Conservation (phyloP, 2,329 filamentous ascomycete genomes). For the Aspergillus alliaceus region DNA sequence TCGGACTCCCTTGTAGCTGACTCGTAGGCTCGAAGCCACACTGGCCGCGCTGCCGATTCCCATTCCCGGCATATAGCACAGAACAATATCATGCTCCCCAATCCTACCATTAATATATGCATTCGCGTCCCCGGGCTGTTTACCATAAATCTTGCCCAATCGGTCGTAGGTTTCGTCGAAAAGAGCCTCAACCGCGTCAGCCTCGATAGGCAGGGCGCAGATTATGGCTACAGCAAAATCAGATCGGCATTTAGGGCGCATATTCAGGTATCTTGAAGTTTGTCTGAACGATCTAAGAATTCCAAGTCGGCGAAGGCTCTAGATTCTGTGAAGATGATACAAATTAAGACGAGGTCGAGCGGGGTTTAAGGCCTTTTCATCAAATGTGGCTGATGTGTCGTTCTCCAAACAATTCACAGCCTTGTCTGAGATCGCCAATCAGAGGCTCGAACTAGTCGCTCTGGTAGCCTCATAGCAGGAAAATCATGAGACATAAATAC, state of each 20-base stretch:
- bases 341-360: too few species aligned
- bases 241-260: background rate
- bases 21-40: slow-evolving; percentile 1
- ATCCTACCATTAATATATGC: slow-evolving; percentile 19
- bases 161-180: slow-evolving; percentile 15
- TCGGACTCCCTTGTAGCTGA: slow-evolving; percentile 10
- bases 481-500: too few species aligned
- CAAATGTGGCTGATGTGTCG: too few species aligned
- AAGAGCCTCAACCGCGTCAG: slow-evolving; percentile 11
- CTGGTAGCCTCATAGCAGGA: too few species aligned
- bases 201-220: slow-evolving; percentile 15
- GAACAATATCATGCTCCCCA: slow-evolving; percentile 20
- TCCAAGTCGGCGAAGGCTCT: too few species aligned
- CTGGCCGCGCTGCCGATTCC: slow-evolving; percentile 14
- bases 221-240: slow-evolving; percentile 17
- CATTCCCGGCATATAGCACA: slow-evolving; percentile 18
- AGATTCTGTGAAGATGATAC: too few species aligned
- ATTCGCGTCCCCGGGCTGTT: slow-evolving; percentile 6
- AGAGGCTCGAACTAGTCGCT: too few species aligned
- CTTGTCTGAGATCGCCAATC: too few species aligned
- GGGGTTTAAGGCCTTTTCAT: too few species aligned
- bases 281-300: too few species aligned
- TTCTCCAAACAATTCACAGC: too few species aligned
- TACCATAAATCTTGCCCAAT: background rate
- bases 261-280: too few species aligned